phyloP scores from a whole-genome alignment of 495 filamentous ascomycete genomes.

The Penicillium simplicissimum region DNA sequence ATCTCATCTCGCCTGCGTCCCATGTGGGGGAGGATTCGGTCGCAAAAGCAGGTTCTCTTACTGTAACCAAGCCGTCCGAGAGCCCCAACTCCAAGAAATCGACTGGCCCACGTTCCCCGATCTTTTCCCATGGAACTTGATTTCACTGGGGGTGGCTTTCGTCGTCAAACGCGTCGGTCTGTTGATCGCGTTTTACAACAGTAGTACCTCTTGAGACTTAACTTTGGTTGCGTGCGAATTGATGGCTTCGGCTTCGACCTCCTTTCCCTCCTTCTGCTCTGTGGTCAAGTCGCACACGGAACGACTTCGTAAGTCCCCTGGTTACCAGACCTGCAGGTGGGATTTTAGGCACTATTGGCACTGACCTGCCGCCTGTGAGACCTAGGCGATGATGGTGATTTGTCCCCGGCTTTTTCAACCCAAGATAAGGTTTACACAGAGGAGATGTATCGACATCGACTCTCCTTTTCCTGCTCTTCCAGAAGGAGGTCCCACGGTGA shows the following conservation, averaged over 20 bases:
- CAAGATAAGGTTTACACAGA: conserved; percentile 28
- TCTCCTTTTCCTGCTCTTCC: conserved; percentile 10
- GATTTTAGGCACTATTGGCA: conserved; percentile 7
- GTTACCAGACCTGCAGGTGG: neutral
- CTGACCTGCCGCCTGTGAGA: conserved; percentile 19
- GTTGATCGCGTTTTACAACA: neutral
- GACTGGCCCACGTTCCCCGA: conserved; percentile 21
- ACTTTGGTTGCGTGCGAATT: conserved; percentile 1
- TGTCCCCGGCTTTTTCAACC: conserved; percentile 17
- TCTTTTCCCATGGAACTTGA: conserved; percentile 19
- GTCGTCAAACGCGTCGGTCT: neutral
- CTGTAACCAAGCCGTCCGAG: neutral
- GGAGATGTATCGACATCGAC: conserved; percentile 19
- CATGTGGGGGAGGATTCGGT: conserved; percentile 28
- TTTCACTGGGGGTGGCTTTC: conserved; percentile 7
- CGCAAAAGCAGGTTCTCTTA: conserved; percentile 31
- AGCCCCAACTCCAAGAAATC: conserved; percentile 1
- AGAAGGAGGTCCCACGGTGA: conserved; percentile 7
- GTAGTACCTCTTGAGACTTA: neutral
- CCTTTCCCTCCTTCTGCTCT: neutral
- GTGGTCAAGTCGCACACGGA: conserved; percentile 14
- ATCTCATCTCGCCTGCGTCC: conserved; percentile 20
- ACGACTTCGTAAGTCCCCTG: conserved; percentile 3
- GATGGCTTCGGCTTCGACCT: neutral
- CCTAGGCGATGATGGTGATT: conserved; percentile 20